These are phyloP conservation scores for Candida boidinii DNA, from an alignment of 805 yeast genomes.

Conservation along the genomic window DNA sequence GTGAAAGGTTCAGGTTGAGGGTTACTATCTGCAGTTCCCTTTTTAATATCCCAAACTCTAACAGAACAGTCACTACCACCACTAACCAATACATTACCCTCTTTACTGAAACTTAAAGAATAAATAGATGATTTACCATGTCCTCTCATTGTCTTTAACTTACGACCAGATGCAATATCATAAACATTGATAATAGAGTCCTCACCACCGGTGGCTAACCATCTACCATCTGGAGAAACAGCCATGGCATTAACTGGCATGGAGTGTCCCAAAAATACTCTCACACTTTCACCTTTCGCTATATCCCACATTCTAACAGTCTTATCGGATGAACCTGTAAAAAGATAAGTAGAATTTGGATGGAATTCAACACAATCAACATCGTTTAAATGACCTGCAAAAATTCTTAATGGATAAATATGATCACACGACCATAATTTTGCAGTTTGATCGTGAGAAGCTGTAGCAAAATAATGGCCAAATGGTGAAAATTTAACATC, in stretches of 20 bases:
- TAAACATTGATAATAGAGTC: slow-evolving; percentile 83
- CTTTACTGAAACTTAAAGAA: slow-evolving; percentile 76
- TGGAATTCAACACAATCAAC: slow-evolving; percentile 94
- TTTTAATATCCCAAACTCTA: slow-evolving; percentile 92
- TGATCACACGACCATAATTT: slow-evolving; percentile 98
- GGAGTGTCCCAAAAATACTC: slow-evolving; percentile 88
- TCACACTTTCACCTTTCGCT: slow-evolving; percentile 75
- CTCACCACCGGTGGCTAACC: slow-evolving; percentile 94
- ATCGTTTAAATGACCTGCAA: slow-evolving; percentile 96
- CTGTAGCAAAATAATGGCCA: slow-evolving; percentile 98
- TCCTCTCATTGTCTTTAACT: slow-evolving; percentile 87
- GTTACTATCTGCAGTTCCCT: slow-evolving; percentile 72
- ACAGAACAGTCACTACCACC: slow-evolving; percentile 91
- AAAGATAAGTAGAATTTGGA: slow-evolving; percentile 89
- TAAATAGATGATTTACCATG: slow-evolving; percentile 85
- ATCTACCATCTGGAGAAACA: slow-evolving; percentile 93
- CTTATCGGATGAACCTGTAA: slow-evolving; percentile 93
- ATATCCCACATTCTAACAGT: slow-evolving; percentile 99
- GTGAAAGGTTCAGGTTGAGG: slow-evolving; percentile 52
- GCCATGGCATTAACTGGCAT: slow-evolving; percentile 82
- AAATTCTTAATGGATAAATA: slow-evolving; percentile 88
- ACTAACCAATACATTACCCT: slow-evolving; percentile 83
- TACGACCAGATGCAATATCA: slow-evolving; percentile 90
- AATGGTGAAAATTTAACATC: slow-evolving; percentile 90
- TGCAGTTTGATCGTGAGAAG: slow-evolving; percentile 96